phyloP scores from a whole-genome alignment of 2,329 filamentous ascomycete genomes.

The Polychaeton citri region DNA sequence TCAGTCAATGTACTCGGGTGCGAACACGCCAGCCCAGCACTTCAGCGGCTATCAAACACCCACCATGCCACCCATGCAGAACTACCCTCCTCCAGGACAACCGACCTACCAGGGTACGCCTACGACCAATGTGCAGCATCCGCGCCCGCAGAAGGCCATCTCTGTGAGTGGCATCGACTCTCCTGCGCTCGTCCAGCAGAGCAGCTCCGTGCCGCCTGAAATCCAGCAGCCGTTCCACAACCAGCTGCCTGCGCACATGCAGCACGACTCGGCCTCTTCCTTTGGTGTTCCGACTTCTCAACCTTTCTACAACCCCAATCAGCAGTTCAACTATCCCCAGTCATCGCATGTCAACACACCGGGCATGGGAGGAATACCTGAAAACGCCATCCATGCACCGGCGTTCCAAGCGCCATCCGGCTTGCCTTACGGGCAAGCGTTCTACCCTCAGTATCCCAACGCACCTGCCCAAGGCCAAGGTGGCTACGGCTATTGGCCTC shows the following conservation, averaged over 20 bases:
- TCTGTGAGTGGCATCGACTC: slow-evolving; percentile 89
- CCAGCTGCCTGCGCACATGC: slow-evolving; percentile 69
- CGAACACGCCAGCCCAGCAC: slow-evolving; percentile 18
- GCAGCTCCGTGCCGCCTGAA: slow-evolving; percentile 24
- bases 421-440: slow-evolving; percentile 44
- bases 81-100: slow-evolving; percentile 41
- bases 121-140: slow-evolving; percentile 75
- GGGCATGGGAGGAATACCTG: slow-evolving; percentile 71
- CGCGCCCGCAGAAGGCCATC: slow-evolving; percentile 84
- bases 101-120: slow-evolving; percentile 48
- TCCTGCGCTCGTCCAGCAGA: slow-evolving; percentile 50
- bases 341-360: slow-evolving; percentile 62
- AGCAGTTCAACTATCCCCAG: slow-evolving; percentile 43
- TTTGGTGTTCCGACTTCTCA: slow-evolving; percentile 7
- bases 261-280: slow-evolving; percentile 19
- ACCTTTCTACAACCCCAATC: slow-evolving; percentile 39
- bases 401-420: slow-evolving; percentile 58
- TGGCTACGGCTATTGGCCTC: not conserved
- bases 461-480: slow-evolving; percentile 32
- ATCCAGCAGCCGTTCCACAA: slow-evolving; percentile 85
- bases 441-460: slow-evolving; percentile 42
- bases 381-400: slow-evolving; percentile 79
- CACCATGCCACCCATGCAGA: slow-evolving; percentile 39
- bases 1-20: slow-evolving; percentile 20
- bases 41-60: slow-evolving; percentile 24